Percentiles rank a stretch among this genome's conserved stretches.
Evolutionary conservation across 2,329 filamentous ascomycete species (phyloP).

Genomic region (Fusarium domesticum): DNA sequence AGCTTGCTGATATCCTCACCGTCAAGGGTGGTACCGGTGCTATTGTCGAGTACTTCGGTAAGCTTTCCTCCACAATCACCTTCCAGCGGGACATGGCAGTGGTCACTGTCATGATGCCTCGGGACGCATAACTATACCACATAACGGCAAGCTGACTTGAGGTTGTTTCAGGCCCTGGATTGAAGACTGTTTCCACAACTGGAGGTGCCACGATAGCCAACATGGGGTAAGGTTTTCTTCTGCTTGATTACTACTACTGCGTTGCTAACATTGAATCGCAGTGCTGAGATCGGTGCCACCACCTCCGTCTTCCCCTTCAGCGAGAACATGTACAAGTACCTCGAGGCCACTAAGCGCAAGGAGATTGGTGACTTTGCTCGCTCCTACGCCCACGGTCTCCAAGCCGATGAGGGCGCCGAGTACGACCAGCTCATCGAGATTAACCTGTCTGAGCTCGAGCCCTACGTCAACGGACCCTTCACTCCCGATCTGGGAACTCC

Average conservation of each 20-base stretch:
- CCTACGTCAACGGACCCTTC: constrained; percentile 95
- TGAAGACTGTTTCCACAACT: too few species aligned
- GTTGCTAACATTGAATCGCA: constrained; percentile 59
- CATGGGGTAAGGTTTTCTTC: too few species aligned
- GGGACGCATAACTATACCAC: too few species aligned
- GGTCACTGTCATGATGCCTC: too few species aligned
- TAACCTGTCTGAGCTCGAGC: constrained; percentile 84
- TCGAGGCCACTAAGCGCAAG: constrained; percentile 83
- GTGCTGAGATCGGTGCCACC: constrained; percentile 75
- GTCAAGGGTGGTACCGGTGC: constrained; percentile 97
- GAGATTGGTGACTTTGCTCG: constrained; percentile 89
- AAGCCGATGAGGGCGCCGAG: constrained; percentile 79
- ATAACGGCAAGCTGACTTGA: too few species aligned
- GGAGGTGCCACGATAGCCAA: too few species aligned
- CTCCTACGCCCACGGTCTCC: constrained; percentile 78
- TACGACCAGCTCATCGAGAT: constrained; percentile 93
- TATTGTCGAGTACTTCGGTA: constrained; percentile 74
- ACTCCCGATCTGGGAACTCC: constrained; percentile 94
- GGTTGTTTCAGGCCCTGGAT: too few species aligned
- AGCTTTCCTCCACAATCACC: too few species aligned
- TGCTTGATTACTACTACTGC: too few species aligned
- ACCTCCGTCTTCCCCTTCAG: constrained; percentile 98
- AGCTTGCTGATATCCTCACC: constrained; percentile 93
- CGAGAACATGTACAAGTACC: constrained; percentile 96
- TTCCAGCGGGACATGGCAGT: too few species aligned